These are phyloP conservation scores for Xylaria acuta DNA, from an alignment of 495 filamentous ascomycete genomes.

Conservation along the genomic window DNA sequence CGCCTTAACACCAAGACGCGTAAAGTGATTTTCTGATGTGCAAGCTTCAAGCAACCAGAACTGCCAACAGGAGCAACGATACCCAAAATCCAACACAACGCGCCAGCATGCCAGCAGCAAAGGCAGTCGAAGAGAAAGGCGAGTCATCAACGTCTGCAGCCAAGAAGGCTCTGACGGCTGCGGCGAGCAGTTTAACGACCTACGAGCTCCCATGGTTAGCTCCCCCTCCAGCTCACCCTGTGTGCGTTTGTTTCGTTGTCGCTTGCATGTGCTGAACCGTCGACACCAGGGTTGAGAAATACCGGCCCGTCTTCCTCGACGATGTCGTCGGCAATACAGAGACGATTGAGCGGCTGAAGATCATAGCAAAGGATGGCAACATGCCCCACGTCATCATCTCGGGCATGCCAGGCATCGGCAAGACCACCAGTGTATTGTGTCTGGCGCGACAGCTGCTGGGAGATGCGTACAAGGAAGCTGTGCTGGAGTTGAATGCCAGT, in stretches of 20 bases:
- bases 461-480: constrained; percentile 95
- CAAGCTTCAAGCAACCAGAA: neutral
- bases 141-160: constrained; percentile 82
- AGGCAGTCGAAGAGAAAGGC: constrained; percentile 50
- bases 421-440: constrained; percentile 95
- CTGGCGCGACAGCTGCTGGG: constrained; percentile 91
- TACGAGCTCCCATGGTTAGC: constrained; percentile 92
- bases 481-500: constrained; percentile 93
- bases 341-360: constrained; percentile 96
- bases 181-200: constrained; percentile 63
- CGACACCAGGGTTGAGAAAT: constrained; percentile 90
- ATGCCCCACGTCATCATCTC: constrained; percentile 99
- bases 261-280: constrained; percentile 25
- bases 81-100: constrained; percentile 12
- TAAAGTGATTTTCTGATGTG: constrained; percentile 36
- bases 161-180: constrained; percentile 69
- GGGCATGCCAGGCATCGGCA: constrained; percentile 98
- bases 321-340: constrained; percentile 98
- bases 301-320: constrained; percentile 90
- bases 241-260: constrained; percentile 10
- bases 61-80: neutral
- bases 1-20: constrained; percentile 37
- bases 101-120: constrained; percentile 50
- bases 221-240: constrained; percentile 28
- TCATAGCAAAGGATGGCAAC: constrained; percentile 98